A percentile compares a stretch with the other conserved stretches of the same genome.
These are phyloP conservation scores for Colletotrichum sp. DNA, from an alignment of 2,329 filamentous ascomycete genomes.

Conservation along the genomic window DNA sequence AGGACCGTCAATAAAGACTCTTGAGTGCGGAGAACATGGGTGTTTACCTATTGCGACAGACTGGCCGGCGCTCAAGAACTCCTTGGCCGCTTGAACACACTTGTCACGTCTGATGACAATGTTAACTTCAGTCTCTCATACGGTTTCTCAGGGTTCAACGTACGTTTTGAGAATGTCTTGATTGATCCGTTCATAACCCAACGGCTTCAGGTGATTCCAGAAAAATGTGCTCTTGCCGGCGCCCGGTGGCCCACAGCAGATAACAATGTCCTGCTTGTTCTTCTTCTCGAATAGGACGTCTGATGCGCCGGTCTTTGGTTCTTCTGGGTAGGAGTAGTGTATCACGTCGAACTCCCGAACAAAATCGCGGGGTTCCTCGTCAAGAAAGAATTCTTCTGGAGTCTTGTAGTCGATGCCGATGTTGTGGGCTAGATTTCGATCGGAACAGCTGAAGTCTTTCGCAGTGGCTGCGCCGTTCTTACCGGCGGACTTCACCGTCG, in stretches of 20 bases:
- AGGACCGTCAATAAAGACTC: not conserved
- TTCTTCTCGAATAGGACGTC: slow-evolving; percentile 61
- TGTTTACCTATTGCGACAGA: slow-evolving; percentile 80
- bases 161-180: slow-evolving; percentile 83
- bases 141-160: not conserved
- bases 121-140: not conserved
- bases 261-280: slow-evolving; percentile 73
- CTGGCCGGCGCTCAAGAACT: slow-evolving; percentile 66
- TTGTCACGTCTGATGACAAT: slow-evolving; percentile 53
- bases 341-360: slow-evolving; percentile 74
- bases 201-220: slow-evolving; percentile 75
- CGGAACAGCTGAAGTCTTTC: slow-evolving; percentile 71
- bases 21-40: no score
- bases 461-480: slow-evolving; percentile 26
- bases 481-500: slow-evolving; percentile 42
- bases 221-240: slow-evolving; percentile 94
- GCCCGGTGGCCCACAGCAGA: slow-evolving; percentile 89
- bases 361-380: slow-evolving; percentile 69
- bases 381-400: slow-evolving; percentile 90
- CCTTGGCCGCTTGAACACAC: slow-evolving; percentile 74
- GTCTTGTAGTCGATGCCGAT: slow-evolving; percentile 81
- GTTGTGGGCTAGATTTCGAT: slow-evolving; percentile 85
- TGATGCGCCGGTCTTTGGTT: slow-evolving; percentile 22
- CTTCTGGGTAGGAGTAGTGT: slow-evolving; percentile 52
- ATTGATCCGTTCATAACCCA: slow-evolving; percentile 86